Conservation (phyloP, 805 yeast species). For the Starmerella floricola region DNA sequence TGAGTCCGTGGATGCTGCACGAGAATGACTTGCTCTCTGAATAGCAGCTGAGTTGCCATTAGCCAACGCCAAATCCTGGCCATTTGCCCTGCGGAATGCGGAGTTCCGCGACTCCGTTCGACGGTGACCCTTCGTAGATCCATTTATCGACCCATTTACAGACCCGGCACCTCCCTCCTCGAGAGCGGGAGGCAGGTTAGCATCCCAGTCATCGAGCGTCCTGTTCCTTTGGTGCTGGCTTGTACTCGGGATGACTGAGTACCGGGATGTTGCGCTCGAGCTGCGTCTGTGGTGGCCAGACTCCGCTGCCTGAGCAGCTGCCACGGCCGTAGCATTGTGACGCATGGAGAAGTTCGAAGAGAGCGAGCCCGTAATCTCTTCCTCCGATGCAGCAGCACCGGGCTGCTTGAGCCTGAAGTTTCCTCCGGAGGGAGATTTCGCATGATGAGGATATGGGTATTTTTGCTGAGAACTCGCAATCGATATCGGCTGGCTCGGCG, state of each 20-base stretch:
- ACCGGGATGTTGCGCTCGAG: slow-evolving; percentile 15
- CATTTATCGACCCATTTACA: background rate
- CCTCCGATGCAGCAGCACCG: slow-evolving; percentile 4
- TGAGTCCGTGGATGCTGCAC: slow-evolving; percentile 13
- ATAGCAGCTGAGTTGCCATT: background rate
- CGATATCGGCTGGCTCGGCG: background rate
- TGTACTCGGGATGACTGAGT: slow-evolving; percentile 6
- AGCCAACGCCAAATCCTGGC: background rate
- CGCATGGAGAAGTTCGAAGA: slow-evolving; percentile 9
- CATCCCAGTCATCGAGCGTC: slow-evolving; percentile 15
- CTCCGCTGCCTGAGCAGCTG: slow-evolving; percentile 12
- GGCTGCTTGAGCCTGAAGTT: too few species aligned
- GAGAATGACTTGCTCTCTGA: slow-evolving; percentile 1
- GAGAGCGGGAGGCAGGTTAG: slow-evolving; percentile 6
- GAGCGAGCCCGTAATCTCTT: slow-evolving; percentile 13
- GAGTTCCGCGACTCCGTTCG: slow-evolving; percentile 2
- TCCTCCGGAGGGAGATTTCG: background rate
- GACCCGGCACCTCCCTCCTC: background rate
- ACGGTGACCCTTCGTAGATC: background rate
- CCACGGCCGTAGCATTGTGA: slow-evolving; percentile 6
- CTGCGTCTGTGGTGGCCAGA: slow-evolving; percentile 15
- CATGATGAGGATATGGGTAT: background rate
- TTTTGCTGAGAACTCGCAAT: too few species aligned
- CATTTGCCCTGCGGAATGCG: background rate
- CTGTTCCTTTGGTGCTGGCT: slow-evolving; percentile 9